Base-by-base conservation (phyloP, 345 rosid species). In the Dovyalis caffra region DNA sequence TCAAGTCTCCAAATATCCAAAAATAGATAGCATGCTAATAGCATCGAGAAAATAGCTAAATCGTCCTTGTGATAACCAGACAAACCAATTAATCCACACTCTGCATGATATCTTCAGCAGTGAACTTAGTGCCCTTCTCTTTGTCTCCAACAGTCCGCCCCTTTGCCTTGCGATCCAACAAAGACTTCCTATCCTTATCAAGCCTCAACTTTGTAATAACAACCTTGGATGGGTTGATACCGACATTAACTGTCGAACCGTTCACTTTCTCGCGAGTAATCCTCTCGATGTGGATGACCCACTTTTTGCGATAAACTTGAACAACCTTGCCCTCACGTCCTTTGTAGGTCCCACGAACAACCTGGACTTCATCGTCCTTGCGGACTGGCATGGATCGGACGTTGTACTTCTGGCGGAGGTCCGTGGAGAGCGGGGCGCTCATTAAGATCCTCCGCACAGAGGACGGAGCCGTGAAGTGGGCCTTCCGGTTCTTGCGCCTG, bases 301-400 rank as follows among this genome's bases (percentile, higher is more conserved):
- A n/a, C n/a, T 91, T 91, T 23, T 88, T 81, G 47, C 97, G 92
- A 84, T 91, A 91, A 0, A 91, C 97, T 75, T 89, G 97, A 3
- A 91, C 97, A 0, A 91, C 92, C 70, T 91, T 91, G 1, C 97
- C 97, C 37, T 91, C 97, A 15, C 97, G 92, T 12, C 97, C 97
- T 70, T 90, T 91, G 88, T 76, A 91, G 2, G 97, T 90, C 0
- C 97, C 97, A 3, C 97, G 92, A 2, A 90, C 97, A 9, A 91
- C 86, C 87, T 88, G 94, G 0, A 91, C 94, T 84, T 91, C 97
- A 67, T 91, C 97, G 82, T 91, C 97, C 71, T 91, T 91, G 64
- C 97, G 92, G 11, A 90, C 83, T 26, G 97, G 97, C 92, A 91
- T 88, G 32, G 97, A 91, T 76, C 97, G 78, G 23, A 91, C 97